phyloP scores from a whole-genome alignment of 2,329 filamentous ascomycete species.

The Ophiostoma pallidulum region DNA sequence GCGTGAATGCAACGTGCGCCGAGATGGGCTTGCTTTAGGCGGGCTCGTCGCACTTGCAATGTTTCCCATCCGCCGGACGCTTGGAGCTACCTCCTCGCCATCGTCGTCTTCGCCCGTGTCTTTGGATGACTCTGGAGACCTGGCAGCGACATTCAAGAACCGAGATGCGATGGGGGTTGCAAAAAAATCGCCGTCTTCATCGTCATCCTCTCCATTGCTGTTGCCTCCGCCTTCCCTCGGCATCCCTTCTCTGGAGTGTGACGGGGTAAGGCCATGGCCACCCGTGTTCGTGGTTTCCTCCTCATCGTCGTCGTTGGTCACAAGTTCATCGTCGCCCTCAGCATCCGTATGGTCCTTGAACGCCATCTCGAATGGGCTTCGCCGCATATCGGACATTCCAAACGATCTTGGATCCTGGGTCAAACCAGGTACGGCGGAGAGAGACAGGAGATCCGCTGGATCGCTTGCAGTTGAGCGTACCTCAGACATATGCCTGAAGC shows the following conservation, averaged over 20 bases:
- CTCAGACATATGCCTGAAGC: slow-evolving; percentile 44
- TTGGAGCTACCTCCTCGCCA: not conserved
- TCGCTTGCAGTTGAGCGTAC: slow-evolving; percentile 53
- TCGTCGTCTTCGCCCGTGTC: slow-evolving; percentile 13
- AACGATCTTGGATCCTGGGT: slow-evolving; percentile 24
- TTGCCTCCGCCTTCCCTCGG: slow-evolving; percentile 33
- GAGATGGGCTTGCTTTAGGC: slow-evolving; percentile 4
- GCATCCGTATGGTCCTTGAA: slow-evolving; percentile 63
- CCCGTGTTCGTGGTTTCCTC: slow-evolving; percentile 14
- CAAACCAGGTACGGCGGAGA: slow-evolving; percentile 30
- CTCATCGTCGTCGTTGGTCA: slow-evolving; percentile 67
- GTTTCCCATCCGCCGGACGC: not conserved
- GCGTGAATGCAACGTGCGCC: slow-evolving; percentile 49
- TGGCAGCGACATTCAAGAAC: slow-evolving; percentile 13
- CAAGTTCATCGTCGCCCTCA: slow-evolving; percentile 83
- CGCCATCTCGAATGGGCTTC: slow-evolving; percentile 25
- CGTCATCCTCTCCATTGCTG: slow-evolving; percentile 23
- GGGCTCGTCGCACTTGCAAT: slow-evolving; percentile 3
- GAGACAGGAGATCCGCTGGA: slow-evolving; percentile 51
- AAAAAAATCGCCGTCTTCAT: slow-evolving; percentile 43
- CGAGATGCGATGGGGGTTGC: slow-evolving; percentile 36
- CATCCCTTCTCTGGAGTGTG: not conserved
- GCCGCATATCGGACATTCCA: slow-evolving; percentile 13
- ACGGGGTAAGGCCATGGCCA: slow-evolving; percentile 6
- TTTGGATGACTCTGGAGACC: slow-evolving; percentile 18